A percentile compares a stretch with the other conserved stretches of the same genome.
These are phyloP conservation scores for Trichosanthes cucumerina DNA, from an alignment of 306 rosid genomes.

Conservation along the genomic window DNA sequence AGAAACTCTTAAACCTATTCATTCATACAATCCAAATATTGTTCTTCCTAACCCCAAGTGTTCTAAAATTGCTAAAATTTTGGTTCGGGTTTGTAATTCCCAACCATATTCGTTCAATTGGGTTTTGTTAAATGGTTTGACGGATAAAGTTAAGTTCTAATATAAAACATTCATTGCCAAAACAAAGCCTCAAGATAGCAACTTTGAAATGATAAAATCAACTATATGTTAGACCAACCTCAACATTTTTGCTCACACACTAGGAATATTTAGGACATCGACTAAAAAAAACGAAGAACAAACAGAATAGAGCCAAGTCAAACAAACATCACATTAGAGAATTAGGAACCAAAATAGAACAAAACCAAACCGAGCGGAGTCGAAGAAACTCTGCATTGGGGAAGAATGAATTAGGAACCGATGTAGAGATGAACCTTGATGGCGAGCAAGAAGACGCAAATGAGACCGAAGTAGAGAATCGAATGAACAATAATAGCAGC, in stretches of 20 bases:
- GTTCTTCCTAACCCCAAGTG: not conserved
- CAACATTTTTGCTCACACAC: not conserved
- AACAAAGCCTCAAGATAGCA: not conserved
- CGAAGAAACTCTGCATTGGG: not conserved
- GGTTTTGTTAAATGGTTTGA: not conserved
- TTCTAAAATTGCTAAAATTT: not conserved
- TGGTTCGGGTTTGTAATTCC: not conserved
- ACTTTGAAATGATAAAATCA: not conserved
- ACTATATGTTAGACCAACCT: not conserved
- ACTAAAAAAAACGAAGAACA: not conserved
- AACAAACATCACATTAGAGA: not conserved
- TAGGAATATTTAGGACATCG: not conserved
- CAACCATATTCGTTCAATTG: not conserved
- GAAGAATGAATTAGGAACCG: slow-evolving; percentile 11
- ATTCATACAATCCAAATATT: not conserved
- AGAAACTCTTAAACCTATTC: not conserved
- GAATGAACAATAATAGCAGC: slow-evolving; percentile 70
- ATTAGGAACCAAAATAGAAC: not conserved
- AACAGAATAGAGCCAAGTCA: not conserved
- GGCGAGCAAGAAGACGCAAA: slow-evolving; percentile 58
- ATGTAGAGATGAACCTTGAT: slow-evolving; percentile 55
- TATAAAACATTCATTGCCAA: not conserved
- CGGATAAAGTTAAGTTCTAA: not conserved
- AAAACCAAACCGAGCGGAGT: not conserved
- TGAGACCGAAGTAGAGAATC: slow-evolving; percentile 65